Conservation (phyloP, 2,329 filamentous ascomycete species). For the Aspergillus hiratsukae region DNA sequence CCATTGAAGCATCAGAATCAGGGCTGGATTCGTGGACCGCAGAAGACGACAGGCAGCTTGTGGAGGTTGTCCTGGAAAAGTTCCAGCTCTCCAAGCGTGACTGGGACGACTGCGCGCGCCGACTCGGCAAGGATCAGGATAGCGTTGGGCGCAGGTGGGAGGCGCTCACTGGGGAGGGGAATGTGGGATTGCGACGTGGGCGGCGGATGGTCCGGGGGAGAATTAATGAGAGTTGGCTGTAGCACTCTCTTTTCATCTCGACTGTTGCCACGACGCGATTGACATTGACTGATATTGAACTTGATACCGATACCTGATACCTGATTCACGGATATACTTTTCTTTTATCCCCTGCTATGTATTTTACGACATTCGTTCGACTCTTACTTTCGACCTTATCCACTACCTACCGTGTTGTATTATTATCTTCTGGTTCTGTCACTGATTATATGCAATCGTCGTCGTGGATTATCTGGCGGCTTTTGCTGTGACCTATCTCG, state of each 20-base stretch:
- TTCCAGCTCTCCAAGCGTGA: constrained; percentile 40
- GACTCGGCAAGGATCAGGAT: constrained; percentile 38
- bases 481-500: constrained; percentile 1
- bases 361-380: background rate
- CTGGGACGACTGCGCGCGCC: constrained; percentile 44
- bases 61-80: constrained; percentile 43
- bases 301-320: background rate
- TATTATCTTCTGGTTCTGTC: background rate
- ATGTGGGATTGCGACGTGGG: constrained; percentile 37
- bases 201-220: constrained; percentile 23
- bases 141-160: constrained; percentile 42
- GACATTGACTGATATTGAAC: background rate
- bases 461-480: background rate
- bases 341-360: background rate
- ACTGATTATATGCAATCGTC: too few species aligned
- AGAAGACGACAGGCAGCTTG: constrained; percentile 40
- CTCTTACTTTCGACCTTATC: background rate
- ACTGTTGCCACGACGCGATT: background rate
- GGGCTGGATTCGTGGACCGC: constrained; percentile 30
- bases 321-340: constrained; percentile 1
- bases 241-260: background rate
- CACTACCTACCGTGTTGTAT: too few species aligned
- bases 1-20: constrained; percentile 27
- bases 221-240: constrained; percentile 25
- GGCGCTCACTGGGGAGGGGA: constrained; percentile 40